Evolutionary conservation across 108 stramenopile species (phyloP).

Genomic region (Nitzschia putrida): DNA sequence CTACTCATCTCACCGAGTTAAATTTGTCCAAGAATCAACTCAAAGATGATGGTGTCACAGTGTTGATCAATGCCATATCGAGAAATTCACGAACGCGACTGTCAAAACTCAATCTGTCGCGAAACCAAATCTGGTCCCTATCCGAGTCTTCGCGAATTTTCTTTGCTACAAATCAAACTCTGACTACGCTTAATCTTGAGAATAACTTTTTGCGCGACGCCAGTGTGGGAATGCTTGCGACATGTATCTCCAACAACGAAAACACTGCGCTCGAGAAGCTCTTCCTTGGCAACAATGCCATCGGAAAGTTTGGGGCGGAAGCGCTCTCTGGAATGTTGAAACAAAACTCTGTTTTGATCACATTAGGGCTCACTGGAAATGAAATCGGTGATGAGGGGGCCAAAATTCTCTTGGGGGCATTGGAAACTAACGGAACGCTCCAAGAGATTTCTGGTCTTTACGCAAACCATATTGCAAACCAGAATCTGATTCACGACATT

Average conservation of each 20-base stretch:
- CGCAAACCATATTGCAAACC: conserved; percentile 2
- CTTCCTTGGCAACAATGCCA: conserved; percentile 30
- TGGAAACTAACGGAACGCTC: conserved; percentile 16
- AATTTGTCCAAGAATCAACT: conserved; percentile 1
- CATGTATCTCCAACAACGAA: background rate
- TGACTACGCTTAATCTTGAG: conserved; percentile 19
- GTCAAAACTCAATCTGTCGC: background rate
- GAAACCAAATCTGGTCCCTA: background rate
- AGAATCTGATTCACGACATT: background rate
- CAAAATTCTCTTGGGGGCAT: conserved; percentile 6
- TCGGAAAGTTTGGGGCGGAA: conserved; percentile 25
- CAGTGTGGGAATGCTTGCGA: conserved; percentile 8
- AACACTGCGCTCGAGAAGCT: background rate
- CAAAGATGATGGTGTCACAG: background rate
- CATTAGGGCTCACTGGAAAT: conserved; percentile 24
- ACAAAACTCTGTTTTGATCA: conserved; percentile 10
- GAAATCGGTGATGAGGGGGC: conserved; percentile 24
- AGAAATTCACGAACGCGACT: conserved; percentile 3
- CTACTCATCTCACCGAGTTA: background rate
- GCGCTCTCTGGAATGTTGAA: conserved; percentile 10
- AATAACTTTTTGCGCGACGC: conserved; percentile 18
- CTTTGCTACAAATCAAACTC: conserved; percentile 17
- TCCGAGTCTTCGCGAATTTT: background rate
- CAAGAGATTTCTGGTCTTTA: conserved; percentile 29
- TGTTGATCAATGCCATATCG: background rate